These are phyloP conservation scores for Arachis monticola DNA, from an alignment of 331 rosid species.

Conservation along the genomic window DNA sequence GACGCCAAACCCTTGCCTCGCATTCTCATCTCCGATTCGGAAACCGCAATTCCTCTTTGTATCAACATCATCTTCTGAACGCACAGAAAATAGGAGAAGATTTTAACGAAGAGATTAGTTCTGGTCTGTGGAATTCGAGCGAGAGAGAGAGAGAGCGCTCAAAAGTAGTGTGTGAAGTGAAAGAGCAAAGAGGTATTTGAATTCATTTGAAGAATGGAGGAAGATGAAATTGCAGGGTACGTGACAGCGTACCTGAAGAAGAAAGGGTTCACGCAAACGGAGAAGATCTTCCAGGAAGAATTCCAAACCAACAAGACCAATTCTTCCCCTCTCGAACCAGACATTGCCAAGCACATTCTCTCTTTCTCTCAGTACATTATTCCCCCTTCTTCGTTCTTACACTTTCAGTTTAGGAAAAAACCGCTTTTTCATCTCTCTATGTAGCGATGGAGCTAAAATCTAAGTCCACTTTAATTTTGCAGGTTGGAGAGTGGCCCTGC, in stretches of 20 bases:
- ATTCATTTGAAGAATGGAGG: conserved; percentile 58
- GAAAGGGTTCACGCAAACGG: conserved; percentile 75
- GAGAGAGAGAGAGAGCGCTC: neutral
- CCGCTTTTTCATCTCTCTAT: no score
- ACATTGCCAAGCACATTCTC: conserved; percentile 65
- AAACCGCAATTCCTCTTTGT: no score
- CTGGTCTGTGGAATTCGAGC: no score
- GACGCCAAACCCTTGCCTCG: no score
- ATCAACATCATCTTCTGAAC: no score
- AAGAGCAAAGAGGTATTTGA: neutral
- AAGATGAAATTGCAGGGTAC: conserved; percentile 62
- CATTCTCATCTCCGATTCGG: no score
- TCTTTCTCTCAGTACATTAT: conserved; percentile 62
- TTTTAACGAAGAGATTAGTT: neutral
- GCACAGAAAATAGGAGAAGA: no score
- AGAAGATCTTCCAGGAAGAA: conserved; percentile 75
- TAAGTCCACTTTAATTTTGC: conserved; percentile 31
- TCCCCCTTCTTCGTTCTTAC: neutral
- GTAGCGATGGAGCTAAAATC: neutral
- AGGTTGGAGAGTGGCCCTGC: conserved; percentile 74
- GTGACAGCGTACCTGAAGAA: conserved; percentile 67
- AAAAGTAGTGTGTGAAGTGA: neutral
- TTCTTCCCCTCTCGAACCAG: conserved; percentile 55
- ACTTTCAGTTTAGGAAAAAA: neutral
- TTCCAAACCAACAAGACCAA: conserved; percentile 53